These are phyloP conservation scores for Chionographis japonica DNA, from an alignment of 106 monocot species.

Conservation along the genomic window DNA sequence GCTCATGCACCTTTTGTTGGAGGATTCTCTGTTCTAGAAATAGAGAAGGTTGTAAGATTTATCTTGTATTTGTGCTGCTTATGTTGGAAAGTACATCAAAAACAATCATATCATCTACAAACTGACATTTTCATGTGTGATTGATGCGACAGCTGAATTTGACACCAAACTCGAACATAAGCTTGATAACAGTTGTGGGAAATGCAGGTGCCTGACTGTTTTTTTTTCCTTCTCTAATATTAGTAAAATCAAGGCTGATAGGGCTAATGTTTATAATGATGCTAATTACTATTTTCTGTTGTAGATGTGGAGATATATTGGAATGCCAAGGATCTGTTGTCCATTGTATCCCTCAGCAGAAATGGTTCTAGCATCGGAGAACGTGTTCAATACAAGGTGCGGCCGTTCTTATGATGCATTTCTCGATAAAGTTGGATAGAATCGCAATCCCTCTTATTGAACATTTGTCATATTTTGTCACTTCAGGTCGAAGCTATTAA, in stretches of 20 bases:
- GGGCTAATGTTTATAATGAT: conserved; percentile 5
- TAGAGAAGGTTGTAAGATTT: conserved; percentile 31
- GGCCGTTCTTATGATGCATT: neutral
- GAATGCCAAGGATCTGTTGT: conserved; percentile 52
- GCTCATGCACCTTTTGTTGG: conserved; percentile 63
- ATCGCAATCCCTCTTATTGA: neutral
- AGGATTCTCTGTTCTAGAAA: conserved; percentile 62
- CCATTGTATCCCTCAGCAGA: conserved; percentile 28
- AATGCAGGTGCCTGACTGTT: conserved; percentile 58
- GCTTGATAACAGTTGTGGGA: conserved; percentile 50
- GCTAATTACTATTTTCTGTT: conserved; percentile 13
- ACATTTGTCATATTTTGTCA: neutral
- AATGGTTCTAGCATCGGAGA: conserved; percentile 41
- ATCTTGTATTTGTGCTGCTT: neutral
- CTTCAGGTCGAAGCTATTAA: conserved; percentile 62
- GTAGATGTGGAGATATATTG: conserved; percentile 80
- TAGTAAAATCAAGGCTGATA: neutral
- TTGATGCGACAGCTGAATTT: conserved; percentile 61
- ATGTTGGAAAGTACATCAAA: neutral
- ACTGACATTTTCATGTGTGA: neutral
- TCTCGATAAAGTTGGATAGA: neutral
- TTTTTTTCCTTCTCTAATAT: neutral
- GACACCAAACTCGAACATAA: conserved; percentile 51
- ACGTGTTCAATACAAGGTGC: conserved; percentile 57
- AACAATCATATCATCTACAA: neutral